Evolutionary conservation across 768 basidiomycete species (phyloP), one percentile per base, ranked within the genome.

Genomic region (Boletus reticuloceps): DNA sequence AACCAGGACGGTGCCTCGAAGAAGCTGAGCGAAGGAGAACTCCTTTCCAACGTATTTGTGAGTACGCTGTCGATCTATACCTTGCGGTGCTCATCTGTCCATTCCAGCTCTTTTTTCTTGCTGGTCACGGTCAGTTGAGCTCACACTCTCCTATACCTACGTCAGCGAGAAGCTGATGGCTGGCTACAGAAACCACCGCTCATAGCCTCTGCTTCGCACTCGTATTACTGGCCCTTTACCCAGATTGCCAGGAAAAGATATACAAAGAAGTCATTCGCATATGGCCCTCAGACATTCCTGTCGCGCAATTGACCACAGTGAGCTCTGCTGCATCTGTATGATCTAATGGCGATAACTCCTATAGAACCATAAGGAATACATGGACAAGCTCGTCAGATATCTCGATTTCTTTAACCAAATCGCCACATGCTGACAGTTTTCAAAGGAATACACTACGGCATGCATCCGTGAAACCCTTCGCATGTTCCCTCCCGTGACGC

Each of bases 1-100:
- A 58, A 62, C 7, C 67, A 73, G 50, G 72, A 72, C 2, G 65
- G 64, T 8, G 53, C 55, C 4, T 62, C 55, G 12, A 58, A 72
- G 52, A 69, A 55, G 54, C 50, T 82, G 34, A 74, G 73, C 2
- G 79, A 82, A 37, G 75, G 68, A 13, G 79, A 82, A 51, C 52
- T 82, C 10, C 58, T 80, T 7, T 81, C 79, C 4, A 72, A 82
- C 56, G 74, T 76, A 51, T 81, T 79, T 59, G 81, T 80, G 59
- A 58, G 77, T 67, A 17, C 6, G 11, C 37, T 39, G 45, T 29
- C 2, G 10, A 40, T 32, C 6, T 20, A 5, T 14, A 19, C 29
- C 16, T 32, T 14, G 6, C 20, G 3, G 3, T n/a, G n/a, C 40
- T 47, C n/a, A 37, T 1, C 29, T 9, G 50, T 22, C 7, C 39